Evolutionary conservation across 257 asterid species (phyloP), one percentile per base, ranked within the genome.

Genomic region (Linderniella brevidens): DNA sequence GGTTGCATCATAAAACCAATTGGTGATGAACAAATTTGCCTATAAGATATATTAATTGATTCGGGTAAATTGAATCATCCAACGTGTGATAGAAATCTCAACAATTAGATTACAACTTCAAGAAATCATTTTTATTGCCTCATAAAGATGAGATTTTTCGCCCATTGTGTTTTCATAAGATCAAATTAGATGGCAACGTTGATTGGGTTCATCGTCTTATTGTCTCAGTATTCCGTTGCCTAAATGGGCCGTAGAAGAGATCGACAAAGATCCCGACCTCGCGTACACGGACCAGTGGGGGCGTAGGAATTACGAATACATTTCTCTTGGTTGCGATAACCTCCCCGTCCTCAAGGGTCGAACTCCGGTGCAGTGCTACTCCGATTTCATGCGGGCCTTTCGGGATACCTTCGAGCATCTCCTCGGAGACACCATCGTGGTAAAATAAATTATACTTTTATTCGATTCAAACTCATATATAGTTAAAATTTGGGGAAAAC

Each of bases 241-340:
- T 0, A 80, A 70, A 53, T 87, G 95, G 95, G 93, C 50, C 35
- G 64, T 67, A 17, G 97, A 83, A 65, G 92, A 87, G 71, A 77
- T 87, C 29, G 74, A 80, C 46, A 77, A 72, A 59, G 95, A 87
- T 46, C 90, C 92, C 0, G 95, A 83, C 61, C 97, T 87, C 49
- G 93, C 82, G 9, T 87, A 83, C 49, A 83, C 95, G 8, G 97
- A 87, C 58, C 95, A 83, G 43, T 87, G 97, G 97, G 95, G 95
- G 35, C 63, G 80, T 55, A 81, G 97, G 56, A 87, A 87, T 19
- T 69, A 75, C 37, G 97, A 87, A 25, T 87, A 87, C 50, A 18
- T 87, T 1, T 87, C 97, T 32, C 97, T 87, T 49, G 93, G 97
- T 17, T 74, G 88, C 54, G 97, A 87, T 60, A 68, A 75, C 6